Percentiles rank a stretch among this genome's conserved stretches.
Conservation (phyloP, 495 filamentous ascomycete genomes). For the Talaromyces liani region DNA sequence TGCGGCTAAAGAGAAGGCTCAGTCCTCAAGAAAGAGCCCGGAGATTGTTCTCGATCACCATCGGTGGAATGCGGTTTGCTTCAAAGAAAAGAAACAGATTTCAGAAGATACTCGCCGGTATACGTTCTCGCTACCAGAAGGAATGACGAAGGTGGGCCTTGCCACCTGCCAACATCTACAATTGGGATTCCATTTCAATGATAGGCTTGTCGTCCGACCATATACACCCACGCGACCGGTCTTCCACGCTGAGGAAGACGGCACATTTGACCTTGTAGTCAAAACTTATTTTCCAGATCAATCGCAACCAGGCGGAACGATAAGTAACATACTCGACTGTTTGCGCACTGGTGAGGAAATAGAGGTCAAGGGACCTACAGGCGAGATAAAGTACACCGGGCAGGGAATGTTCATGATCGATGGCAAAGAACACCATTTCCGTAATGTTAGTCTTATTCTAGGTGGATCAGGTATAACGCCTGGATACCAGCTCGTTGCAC, state of each 20-base stretch:
- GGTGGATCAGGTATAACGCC: slow-evolving; percentile 22
- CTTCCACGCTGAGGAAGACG: slow-evolving; percentile 28
- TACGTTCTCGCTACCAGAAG: slow-evolving; percentile 29
- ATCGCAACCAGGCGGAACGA: slow-evolving; percentile 24
- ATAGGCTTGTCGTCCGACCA: slow-evolving; percentile 27
- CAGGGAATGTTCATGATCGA: slow-evolving; percentile 18
- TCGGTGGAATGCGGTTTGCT: background rate
- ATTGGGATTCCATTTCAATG: slow-evolving; percentile 29
- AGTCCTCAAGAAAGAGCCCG: background rate
- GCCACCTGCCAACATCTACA: slow-evolving; percentile 37
- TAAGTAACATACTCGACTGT: slow-evolving; percentile 32
- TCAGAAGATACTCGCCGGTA: slow-evolving; percentile 30
- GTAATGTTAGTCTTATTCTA: slow-evolving; percentile 9
- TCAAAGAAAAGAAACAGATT: slow-evolving; percentile 13
- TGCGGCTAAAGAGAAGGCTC: slow-evolving; percentile 11
- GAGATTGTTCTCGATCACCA: background rate
- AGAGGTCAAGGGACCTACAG: slow-evolving; percentile 38
- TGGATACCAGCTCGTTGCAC: slow-evolving; percentile 24
- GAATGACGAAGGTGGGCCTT: slow-evolving; percentile 27
- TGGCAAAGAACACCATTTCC: slow-evolving; percentile 10
- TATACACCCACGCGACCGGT: slow-evolving; percentile 34
- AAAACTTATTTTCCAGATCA: slow-evolving; percentile 28
- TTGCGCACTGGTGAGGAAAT: slow-evolving; percentile 29
- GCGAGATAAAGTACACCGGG: slow-evolving; percentile 29
- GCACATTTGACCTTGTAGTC: slow-evolving; percentile 33